Evolutionary conservation across 352 stramenopile genomes (phyloP).

Genomic region (Phytophthora pistaciae): DNA sequence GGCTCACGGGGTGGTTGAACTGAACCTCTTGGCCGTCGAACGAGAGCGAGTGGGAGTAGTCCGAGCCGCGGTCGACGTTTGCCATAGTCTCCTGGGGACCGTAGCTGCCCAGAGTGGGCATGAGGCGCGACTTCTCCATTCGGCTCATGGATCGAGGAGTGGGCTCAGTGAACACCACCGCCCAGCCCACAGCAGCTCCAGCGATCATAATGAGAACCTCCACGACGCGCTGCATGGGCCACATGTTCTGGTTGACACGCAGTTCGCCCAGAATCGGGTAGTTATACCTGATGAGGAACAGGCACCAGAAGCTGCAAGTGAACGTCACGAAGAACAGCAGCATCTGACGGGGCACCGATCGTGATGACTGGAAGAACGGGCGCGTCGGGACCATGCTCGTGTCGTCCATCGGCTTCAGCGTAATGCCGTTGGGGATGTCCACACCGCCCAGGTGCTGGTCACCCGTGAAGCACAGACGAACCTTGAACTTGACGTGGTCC

Average conservation of each 20-base stretch:
- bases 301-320: constrained; percentile 69
- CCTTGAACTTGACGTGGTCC: constrained; percentile 69
- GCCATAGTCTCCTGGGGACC: constrained; percentile 33
- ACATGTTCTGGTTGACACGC: constrained; percentile 79
- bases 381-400: constrained; percentile 81
- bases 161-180: constrained; percentile 70
- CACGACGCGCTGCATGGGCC: constrained; percentile 84
- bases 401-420: constrained; percentile 85
- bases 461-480: constrained; percentile 82
- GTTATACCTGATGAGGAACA: constrained; percentile 77
- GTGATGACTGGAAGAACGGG: constrained; percentile 79
- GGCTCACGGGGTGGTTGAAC: constrained; percentile 79
- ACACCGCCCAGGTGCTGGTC: constrained; percentile 82
- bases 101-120: constrained; percentile 47
- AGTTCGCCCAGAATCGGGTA: constrained; percentile 76
- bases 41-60: constrained; percentile 83
- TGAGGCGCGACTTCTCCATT: constrained; percentile 79
- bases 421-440: constrained; percentile 78
- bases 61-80: constrained; percentile 53
- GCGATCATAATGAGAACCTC: constrained; percentile 79
- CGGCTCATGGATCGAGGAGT: constrained; percentile 81
- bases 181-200: constrained; percentile 64
- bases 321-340: constrained; percentile 86
- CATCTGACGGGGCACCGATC: constrained; percentile 76
- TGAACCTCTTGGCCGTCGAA: constrained; percentile 82